Evolutionary conservation across 148 eudicot species (phyloP), one percentile per base, ranked within the genome.

Genomic region (Talinum fruticosum): DNA sequence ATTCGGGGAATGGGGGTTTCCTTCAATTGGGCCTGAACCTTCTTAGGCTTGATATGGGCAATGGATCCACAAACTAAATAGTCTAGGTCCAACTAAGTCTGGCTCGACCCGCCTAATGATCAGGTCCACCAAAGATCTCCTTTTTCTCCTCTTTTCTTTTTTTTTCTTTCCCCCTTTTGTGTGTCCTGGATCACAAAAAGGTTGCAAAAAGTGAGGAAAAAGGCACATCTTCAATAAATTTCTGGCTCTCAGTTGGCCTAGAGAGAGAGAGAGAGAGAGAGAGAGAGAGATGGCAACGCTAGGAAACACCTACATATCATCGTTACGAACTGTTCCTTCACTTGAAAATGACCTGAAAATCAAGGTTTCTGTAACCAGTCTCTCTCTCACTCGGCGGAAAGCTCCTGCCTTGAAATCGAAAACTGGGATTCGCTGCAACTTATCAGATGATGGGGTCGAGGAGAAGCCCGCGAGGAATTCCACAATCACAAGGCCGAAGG

Each of bases 401-500:
- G 41, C 29, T 30, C 13, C 44, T 53, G 28, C 61, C 57, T 74
- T 49, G 51, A 71, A 57, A 41, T 59, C 36, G 7, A 83, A 71
- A 71, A 62, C 33, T 69, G 77, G 75, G 30, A 69, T 89, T 72
- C 82, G 62, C 21, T 91, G 96, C 77, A 86, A 80, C 34, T n/a
- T 84, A 21, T 77, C 88, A 16, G 83, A 83, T 75, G 83, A 71
- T 81, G 88, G 83, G 72, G 29, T 53, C 78, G 83, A 83, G 78
- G 85, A 75, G 66, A 84, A 68, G 34, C 81, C 80, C 76, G 61
- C 75, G 26, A 81, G 75, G 73, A 76, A 72, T 53, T 79, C 78
- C 44, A 75, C 57, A 24, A 24, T 82, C 30, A 47, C 70, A 32
- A 79, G 41, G 49, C 21, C 85, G 32, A 82, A 51, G 54, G 79